Evolutionary conservation across 2,329 filamentous ascomycete species (phyloP).

Genomic region (Hypoxylon sp.): DNA sequence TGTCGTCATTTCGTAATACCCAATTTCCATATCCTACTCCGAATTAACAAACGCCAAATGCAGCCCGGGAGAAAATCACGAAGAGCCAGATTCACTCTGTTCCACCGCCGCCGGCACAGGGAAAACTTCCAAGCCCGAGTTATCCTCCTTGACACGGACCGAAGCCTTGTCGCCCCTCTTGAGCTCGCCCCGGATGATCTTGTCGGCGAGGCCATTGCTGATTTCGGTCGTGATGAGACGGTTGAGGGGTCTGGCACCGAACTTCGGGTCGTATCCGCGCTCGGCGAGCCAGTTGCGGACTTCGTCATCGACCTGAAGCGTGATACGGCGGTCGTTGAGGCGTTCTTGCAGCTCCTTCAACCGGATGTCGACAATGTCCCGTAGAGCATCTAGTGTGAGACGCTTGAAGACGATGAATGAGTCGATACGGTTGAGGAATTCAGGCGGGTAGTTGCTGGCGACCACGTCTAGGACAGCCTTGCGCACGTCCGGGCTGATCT

Average conservation of each 20-base stretch:
- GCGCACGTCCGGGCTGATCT: conserved; percentile 79
- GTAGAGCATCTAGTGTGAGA: conserved; percentile 79
- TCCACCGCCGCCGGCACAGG: conserved; percentile 21
- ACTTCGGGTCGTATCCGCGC: conserved; percentile 89
- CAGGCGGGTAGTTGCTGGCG: conserved; percentile 79
- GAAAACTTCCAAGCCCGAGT: conserved; percentile 67
- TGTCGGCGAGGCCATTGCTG: conserved; percentile 87
- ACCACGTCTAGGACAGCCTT: conserved; percentile 91
- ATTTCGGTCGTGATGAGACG: conserved; percentile 91
- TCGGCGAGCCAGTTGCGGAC: conserved; percentile 90
- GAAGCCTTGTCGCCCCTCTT: conserved; percentile 79
- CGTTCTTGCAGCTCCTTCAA: conserved; percentile 85
- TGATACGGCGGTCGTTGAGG: conserved; percentile 87
- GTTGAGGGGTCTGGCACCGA: conserved; percentile 91
- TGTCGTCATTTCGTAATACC: background rate
- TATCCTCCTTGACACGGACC: conserved; percentile 75
- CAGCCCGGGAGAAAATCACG: background rate
- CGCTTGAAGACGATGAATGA: conserved; percentile 97
- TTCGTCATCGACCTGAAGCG: conserved; percentile 75
- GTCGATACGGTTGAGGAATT: conserved; percentile 96
- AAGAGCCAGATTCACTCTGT: conserved; percentile 18
- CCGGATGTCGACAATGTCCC: conserved; percentile 94
- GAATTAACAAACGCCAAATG: conserved; percentile 8
- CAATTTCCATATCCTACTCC: background rate
- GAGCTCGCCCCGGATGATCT: conserved; percentile 88